Evolutionary conservation across 352 stramenopile genomes (phyloP), one percentile per base, ranked within the genome.

Genomic region (Aphanomyces cochlioides): DNA sequence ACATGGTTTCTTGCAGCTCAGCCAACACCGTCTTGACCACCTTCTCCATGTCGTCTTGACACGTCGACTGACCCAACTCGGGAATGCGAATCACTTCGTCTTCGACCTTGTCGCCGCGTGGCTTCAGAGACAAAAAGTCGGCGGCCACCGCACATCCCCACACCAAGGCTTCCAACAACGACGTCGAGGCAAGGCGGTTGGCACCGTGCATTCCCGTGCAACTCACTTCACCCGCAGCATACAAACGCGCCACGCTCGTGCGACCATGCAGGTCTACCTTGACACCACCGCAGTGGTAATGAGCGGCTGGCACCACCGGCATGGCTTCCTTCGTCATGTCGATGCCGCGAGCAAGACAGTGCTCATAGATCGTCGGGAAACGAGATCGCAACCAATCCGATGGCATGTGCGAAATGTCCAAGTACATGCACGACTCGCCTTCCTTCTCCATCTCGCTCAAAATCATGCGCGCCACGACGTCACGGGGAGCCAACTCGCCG

Each of bases 251-350:
- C 10, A 98, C 75, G 53, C 59, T 87, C 7, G 90, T 97, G 38
- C 81, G 73, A 5, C 92, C 95, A 41, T 92, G 74, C 48, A 97
- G 75, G 69, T 98, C 90, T 7, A 96, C 96, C 17, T 88, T 75
- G 0, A 98, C 81, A 17, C 95, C 95, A 68, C 93, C 95, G 71
- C 95, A 98, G 63, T 96, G 96, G 72, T 98, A 98, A 73, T 98
- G 95, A 36, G 92, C 90, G 0, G 95, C 93, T 13, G 95, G 95
- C 12, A 96, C 95, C 3, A 98, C 83, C 5, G 95, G 93, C 69
- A 98, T 86, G 0, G 80, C 69, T 45, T 97, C 74, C 66, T 83
- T 92, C 0, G 92, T 97, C 78, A 98, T 92, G 80, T 98, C 95
- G 37, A 98, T 84, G 21, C 89, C 84, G n/a, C 80, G 82, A 7